These are phyloP conservation scores for Perilla frutescens DNA, from an alignment of 257 asterid genomes.

Conservation along the genomic window DNA sequence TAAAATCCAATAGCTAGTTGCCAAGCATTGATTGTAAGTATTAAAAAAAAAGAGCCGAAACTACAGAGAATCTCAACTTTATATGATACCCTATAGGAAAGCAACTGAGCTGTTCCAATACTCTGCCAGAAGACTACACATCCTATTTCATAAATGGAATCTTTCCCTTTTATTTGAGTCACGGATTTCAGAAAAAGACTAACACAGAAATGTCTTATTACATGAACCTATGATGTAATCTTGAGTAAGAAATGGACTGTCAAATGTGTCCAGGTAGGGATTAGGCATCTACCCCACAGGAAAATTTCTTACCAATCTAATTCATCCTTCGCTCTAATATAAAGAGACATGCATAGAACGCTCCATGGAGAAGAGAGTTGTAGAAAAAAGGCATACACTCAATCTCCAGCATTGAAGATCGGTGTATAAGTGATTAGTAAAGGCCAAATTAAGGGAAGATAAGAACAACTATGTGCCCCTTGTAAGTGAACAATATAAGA, in stretches of 20 bases:
- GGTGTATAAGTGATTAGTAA: neutral
- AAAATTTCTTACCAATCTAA: neutral
- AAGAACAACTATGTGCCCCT: neutral
- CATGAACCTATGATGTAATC: neutral
- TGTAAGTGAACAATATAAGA: neutral
- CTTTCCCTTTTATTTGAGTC: neutral
- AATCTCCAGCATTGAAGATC: neutral
- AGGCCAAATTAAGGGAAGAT: neutral
- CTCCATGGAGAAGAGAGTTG: neutral
- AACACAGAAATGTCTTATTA: neutral
- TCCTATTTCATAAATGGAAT: neutral
- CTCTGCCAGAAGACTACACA: neutral
- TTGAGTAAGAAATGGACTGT: neutral
- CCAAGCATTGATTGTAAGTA: conserved; percentile 18
- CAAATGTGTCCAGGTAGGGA: neutral
- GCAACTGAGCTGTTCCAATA: neutral
- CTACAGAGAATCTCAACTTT: neutral
- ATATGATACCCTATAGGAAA: conserved; percentile 1
- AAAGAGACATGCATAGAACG: neutral
- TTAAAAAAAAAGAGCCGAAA: conserved; percentile 5
- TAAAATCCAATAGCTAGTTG: conserved; percentile 25
- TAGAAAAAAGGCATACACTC: neutral
- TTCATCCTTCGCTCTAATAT: neutral
- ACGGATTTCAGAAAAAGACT: neutral
- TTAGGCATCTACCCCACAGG: neutral